Evolutionary conservation across 2,329 filamentous ascomycete genomes (phyloP).

Genomic region (Beauveria varroae): DNA sequence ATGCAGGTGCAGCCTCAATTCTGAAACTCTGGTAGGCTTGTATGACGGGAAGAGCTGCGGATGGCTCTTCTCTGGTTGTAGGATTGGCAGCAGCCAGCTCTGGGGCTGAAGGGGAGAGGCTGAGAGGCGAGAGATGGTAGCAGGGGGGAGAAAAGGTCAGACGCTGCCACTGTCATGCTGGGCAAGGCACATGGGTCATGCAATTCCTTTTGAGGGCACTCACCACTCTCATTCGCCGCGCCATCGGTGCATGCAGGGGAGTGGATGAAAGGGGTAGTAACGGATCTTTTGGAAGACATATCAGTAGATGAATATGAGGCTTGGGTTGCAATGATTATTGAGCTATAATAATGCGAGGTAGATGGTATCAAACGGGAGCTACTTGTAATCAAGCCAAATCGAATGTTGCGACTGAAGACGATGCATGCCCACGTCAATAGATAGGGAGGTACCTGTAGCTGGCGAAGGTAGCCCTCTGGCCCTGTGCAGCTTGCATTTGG

Average conservation of each 20-base stretch:
- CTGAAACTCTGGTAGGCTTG: neutral
- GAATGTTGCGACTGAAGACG: no score
- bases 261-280: neutral
- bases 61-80: no score
- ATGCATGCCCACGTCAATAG: neutral
- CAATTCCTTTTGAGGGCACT: neutral
- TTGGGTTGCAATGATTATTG: neutral
- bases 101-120: no score
- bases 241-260: neutral
- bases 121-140: no score
- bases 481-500: neutral
- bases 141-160: no score
- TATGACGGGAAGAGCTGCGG: no score
- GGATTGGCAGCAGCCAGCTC: no score
- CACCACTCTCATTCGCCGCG: neutral
- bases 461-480: no score
- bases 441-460: neutral
- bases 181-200: no score
- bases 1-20: neutral
- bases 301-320: neutral
- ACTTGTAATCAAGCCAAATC: neutral
- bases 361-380: neutral
- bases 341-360: neutral
- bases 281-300: neutral
- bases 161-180: no score